Percentiles rank a stretch among this genome's conserved stretches.
phyloP scores from a whole-genome alignment of 306 rosid genomes.

The Cucurbita moschata region DNA sequence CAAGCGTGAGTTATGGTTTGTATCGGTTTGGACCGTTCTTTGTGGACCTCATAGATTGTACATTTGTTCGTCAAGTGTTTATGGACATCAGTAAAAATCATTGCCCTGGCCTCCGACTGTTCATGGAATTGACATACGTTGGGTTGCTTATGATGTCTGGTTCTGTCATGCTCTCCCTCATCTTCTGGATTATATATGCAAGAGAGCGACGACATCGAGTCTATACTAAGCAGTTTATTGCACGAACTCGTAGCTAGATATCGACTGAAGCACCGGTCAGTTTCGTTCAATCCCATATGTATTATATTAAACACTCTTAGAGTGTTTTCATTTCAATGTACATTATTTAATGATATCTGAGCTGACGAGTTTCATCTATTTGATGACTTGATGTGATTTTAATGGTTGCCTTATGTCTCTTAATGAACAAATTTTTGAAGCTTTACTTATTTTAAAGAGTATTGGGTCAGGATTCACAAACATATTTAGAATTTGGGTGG shows the following conservation, averaged over 20 bases:
- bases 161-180: constrained; percentile 53
- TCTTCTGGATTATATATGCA: constrained; percentile 53
- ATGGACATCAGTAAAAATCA: constrained; percentile 20
- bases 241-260: constrained; percentile 7
- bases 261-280: not conserved
- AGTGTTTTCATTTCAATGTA: not conserved
- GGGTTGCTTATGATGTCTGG: constrained; percentile 42
- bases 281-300: not conserved
- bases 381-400: not conserved
- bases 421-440: not conserved
- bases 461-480: too few species aligned
- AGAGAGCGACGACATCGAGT: constrained; percentile 52
- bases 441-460: not conserved
- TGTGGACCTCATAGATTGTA: constrained; percentile 42
- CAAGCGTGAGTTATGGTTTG: constrained; percentile 45
- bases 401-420: not conserved
- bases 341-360: too few species aligned
- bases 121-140: constrained; percentile 27
- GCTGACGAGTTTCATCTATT: not conserved
- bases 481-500: too few species aligned
- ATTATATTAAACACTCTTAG: not conserved
- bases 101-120: constrained; percentile 38
- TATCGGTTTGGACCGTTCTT: constrained; percentile 51
- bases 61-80: constrained; percentile 44
- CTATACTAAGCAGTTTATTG: constrained; percentile 34